Percentiles rank a stretch among this genome's conserved stretches.
These are phyloP conservation scores for Penicillium arizonense DNA, from an alignment of 495 filamentous ascomycete species.

Conservation along the genomic window DNA sequence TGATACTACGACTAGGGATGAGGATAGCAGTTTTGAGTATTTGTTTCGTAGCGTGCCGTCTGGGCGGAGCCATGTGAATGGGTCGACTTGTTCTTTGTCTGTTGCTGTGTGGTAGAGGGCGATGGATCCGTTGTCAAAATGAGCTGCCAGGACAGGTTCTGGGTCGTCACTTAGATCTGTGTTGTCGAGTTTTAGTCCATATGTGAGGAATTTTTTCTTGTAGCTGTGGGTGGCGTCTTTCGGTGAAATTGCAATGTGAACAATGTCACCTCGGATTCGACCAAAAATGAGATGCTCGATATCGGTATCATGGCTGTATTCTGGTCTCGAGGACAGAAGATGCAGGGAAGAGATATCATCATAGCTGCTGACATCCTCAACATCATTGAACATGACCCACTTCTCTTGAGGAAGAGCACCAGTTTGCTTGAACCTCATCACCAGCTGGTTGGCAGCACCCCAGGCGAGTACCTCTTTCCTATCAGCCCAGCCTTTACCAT, in stretches of 20 bases:
- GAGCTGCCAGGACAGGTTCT: constrained; percentile 45
- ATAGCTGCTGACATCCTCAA: constrained; percentile 50
- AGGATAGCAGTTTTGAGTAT: constrained; percentile 53
- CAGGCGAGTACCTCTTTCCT: constrained; percentile 58
- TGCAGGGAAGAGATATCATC: constrained; percentile 64
- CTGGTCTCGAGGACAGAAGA: constrained; percentile 39
- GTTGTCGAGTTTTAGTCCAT: constrained; percentile 27
- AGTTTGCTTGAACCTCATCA: constrained; percentile 42
- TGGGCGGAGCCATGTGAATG: constrained; percentile 37
- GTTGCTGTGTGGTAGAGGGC: constrained; percentile 45
- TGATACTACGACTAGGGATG: constrained; percentile 49
- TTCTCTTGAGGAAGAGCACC: constrained; percentile 18
- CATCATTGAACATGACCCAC: constrained; percentile 54
- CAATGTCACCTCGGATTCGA: constrained; percentile 38
- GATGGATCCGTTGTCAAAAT: constrained; percentile 41
- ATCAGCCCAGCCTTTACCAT: constrained; percentile 49
- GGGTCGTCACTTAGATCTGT: constrained; percentile 31
- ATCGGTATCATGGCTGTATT: constrained; percentile 29
- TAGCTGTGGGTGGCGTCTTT: constrained; percentile 22
- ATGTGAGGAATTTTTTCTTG: constrained; percentile 33
- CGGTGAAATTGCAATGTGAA: constrained; percentile 34
- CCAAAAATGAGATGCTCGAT: constrained; percentile 41
- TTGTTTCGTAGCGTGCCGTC: constrained; percentile 32
- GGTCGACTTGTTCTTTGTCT: constrained; percentile 27
- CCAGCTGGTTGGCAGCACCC: constrained; percentile 59